Base-by-base conservation (phyloP, 169 alveolate genomes). In the Theileria parva region DNA sequence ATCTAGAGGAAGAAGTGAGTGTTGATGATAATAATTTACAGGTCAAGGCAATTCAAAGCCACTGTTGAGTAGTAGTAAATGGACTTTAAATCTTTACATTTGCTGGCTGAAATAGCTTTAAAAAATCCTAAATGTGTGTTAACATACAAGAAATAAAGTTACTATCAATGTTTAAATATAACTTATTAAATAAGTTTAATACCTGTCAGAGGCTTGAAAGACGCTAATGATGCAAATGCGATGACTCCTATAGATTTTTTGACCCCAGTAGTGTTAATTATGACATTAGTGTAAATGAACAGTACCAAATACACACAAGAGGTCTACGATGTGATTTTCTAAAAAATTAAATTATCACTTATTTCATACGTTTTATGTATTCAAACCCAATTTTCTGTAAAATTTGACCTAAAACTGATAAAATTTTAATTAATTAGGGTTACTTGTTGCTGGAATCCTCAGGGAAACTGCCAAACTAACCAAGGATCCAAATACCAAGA, bases 121-220 rank as follows among this genome's bases (percentile, higher is more conserved):
- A 39, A 83, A 65, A 83, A 83, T n/a, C 89, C 89, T 83, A 44
- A 30, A 50, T n/a, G 1, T 4, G 17, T 37, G 21, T 17, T 12
- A 72, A 21, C 19, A 48, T n/a, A 23, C 8, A 8, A 13, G 4
- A 12, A 21, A 28, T 59, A 59, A 37, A 37, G 8, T 37, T 37
- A 8, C 8, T 8, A 37, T 37, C 8, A 17, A 30, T 11, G 9
- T 7, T n/a, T 28, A 63, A 6, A 4, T 9, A 13, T 1, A 15
- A 19, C 68, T 21, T 37, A 8, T 37, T 37, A 37, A 37, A 37
- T 37, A 37, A 37, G 4, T 32, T 13, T 55, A 65, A 13, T 25
- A 80, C 88, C 88, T 12, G 32, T 32, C 61, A 80, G 78, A 15
- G 88, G 88, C 77, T 55, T 80, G 8, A 80, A 21, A 23, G 77